A percentile compares a stretch with the other conserved stretches of the same genome.
These are phyloP conservation scores for Ustilago sp. DNA, from an alignment of 1,284 basidiomycete species.

Conservation along the genomic window DNA sequence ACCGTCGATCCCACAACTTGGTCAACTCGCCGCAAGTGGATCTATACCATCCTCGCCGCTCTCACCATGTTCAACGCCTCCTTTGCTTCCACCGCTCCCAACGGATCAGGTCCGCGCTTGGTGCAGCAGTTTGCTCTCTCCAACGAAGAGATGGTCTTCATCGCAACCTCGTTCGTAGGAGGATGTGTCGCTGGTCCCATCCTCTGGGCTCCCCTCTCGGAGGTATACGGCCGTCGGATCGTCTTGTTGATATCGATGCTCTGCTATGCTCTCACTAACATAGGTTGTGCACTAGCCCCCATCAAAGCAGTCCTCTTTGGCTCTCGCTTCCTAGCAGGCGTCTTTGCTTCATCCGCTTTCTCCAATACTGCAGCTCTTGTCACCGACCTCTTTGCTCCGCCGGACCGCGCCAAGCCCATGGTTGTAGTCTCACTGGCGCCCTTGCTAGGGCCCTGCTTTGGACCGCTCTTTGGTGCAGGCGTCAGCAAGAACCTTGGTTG, in stretches of 20 bases:
- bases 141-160: conserved; percentile 32
- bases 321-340: conserved; percentile 39
- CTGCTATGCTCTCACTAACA: conserved; percentile 28
- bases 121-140: conserved; percentile 24
- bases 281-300: conserved; percentile 32
- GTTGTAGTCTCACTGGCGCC: conserved; percentile 34
- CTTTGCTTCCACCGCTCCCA: conserved; percentile 43
- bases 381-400: conserved; percentile 44
- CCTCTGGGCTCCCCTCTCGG: conserved; percentile 50
- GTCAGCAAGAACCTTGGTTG: conserved; percentile 22
- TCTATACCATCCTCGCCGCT: conserved; percentile 29
- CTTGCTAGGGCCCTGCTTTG: conserved; percentile 36
- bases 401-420: conserved; percentile 31
- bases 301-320: conserved; percentile 34
- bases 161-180: conserved; percentile 43
- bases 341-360: conserved; percentile 43
- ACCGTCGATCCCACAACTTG: conserved; percentile 14
- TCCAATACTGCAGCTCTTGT: conserved; percentile 47
- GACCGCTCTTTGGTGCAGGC: conserved; percentile 33
- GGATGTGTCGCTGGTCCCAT: conserved; percentile 50
- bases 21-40: conserved; percentile 31
- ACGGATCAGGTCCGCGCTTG: conserved; percentile 29
- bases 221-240: conserved; percentile 26
- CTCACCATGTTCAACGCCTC: conserved; percentile 51
- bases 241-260: conserved; percentile 22